A percentile compares a stretch with the other conserved stretches of the same genome.
These are phyloP conservation scores for Dendrobium chrysotoxum DNA, from an alignment of 106 monocot genomes.

Conservation along the genomic window DNA sequence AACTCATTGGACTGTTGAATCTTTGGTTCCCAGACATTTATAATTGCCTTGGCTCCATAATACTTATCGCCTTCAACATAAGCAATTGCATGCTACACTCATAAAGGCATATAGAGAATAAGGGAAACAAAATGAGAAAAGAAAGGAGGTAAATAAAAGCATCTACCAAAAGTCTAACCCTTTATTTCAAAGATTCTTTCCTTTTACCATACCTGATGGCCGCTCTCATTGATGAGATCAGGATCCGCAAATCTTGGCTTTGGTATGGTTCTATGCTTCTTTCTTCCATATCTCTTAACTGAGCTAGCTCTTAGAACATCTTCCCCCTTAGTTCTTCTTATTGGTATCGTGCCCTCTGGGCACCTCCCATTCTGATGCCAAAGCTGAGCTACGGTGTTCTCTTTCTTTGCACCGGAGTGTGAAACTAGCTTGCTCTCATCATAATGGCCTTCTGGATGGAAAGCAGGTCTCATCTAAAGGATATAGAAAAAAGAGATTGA, in stretches of 20 bases:
- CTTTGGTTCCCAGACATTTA: conserved; percentile 89
- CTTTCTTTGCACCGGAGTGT: background rate
- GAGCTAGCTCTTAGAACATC: conserved; percentile 56
- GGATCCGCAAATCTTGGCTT: conserved; percentile 31
- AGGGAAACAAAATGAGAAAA: background rate
- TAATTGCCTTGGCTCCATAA: conserved; percentile 85
- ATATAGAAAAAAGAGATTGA: background rate
- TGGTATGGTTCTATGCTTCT: conserved; percentile 37
- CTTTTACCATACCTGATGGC: conserved; percentile 43
- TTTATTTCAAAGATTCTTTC: conserved; percentile 1
- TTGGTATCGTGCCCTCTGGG: conserved; percentile 53
- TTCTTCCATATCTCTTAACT: conserved; percentile 40
- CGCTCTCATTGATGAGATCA: conserved; percentile 48
- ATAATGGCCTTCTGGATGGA: conserved; percentile 39
- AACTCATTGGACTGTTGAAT: conserved; percentile 86
- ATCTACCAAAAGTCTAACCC: background rate
- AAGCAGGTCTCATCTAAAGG: conserved; percentile 50
- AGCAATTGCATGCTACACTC: conserved; percentile 75
- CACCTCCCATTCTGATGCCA: conserved; percentile 53
- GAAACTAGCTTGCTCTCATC: conserved; percentile 27
- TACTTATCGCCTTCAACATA: conserved; percentile 87
- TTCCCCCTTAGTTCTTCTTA: conserved; percentile 58
- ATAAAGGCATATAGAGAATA: conserved; percentile 8
- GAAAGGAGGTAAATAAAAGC: background rate
- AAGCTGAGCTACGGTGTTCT: conserved; percentile 22